Conservation (phyloP, 2,329 filamentous ascomycete species). For the Fusarium sterilihyphosum region DNA sequence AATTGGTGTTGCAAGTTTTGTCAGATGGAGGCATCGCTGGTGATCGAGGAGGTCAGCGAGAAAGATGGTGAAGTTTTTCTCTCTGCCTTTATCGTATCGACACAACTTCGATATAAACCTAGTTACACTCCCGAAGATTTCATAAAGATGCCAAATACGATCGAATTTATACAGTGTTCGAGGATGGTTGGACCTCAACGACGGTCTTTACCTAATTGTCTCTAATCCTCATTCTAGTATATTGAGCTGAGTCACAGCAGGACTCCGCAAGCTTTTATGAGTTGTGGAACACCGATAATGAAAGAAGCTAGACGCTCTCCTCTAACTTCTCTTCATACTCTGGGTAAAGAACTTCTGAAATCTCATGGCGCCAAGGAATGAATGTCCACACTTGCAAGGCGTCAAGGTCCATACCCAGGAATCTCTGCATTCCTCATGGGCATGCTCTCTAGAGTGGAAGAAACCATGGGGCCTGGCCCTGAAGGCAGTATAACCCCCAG, state of each 20-base stretch:
- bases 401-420: fast-evolving
- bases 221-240: fast-evolving
- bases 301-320: too few species aligned
- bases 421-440: background rate
- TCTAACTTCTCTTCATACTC: background rate
- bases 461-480: fast-evolving
- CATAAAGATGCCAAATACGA: too few species aligned
- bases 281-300: fast-evolving
- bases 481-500: fast-evolving
- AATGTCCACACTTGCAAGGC: fast-evolving
- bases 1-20: background rate
- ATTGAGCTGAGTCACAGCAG: fast-evolving
- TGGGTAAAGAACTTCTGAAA: too few species aligned
- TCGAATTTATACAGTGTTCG: background rate
- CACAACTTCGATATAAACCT: too few species aligned
- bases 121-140: too few species aligned
- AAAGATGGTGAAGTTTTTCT: background rate
- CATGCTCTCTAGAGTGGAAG: background rate
- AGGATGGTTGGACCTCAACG: too few species aligned
- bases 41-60: background rate
- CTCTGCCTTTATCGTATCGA: too few species aligned
- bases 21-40: too few species aligned
- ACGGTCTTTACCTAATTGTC: background rate
- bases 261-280: background rate
- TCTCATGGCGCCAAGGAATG: fast-evolving